A percentile compares a stretch with the other conserved stretches of the same genome.
phyloP scores from a whole-genome alignment of 2,329 filamentous ascomycete genomes.

The Chaetomiaceae sp. region DNA sequence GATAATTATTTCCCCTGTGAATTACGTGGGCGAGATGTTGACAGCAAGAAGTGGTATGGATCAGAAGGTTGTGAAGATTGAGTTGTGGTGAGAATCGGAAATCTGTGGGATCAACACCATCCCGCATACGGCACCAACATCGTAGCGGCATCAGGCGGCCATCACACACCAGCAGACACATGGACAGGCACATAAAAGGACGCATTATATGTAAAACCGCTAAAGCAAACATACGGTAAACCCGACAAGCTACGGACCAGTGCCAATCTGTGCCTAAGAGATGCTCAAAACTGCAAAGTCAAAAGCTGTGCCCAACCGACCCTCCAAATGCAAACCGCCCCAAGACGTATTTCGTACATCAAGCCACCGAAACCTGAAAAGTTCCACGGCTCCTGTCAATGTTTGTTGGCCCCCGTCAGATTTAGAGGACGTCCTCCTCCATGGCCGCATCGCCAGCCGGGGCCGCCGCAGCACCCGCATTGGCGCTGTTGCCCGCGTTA shows the following conservation, averaged over 20 bases:
- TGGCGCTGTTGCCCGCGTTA: constrained; percentile 39
- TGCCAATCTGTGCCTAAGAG: constrained; percentile 19
- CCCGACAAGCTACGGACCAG: constrained; percentile 8
- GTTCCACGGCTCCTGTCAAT: background rate
- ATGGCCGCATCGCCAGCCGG: constrained; percentile 53
- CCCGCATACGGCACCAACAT: too few species aligned
- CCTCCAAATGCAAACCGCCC: background rate
- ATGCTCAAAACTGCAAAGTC: constrained; percentile 7
- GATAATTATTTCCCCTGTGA: too few species aligned
- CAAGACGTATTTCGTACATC: constrained; percentile 12
- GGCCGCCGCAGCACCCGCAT: constrained; percentile 30
- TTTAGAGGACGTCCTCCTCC: constrained; percentile 59
- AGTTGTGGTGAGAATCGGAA: too few species aligned
- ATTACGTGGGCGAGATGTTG: too few species aligned
- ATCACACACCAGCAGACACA: background rate
- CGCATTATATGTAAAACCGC: background rate
- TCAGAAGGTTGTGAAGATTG: too few species aligned
- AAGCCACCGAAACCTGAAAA: background rate
- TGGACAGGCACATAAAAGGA: background rate
- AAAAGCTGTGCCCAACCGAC: constrained; percentile 10
- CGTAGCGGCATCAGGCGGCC: background rate
- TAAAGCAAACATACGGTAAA: constrained; percentile 14
- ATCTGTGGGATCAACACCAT: too few species aligned
- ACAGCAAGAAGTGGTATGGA: too few species aligned
- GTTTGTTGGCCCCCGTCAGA: background rate